These are phyloP conservation scores for Lactarius pseudohatsudake DNA, from an alignment of 768 basidiomycete genomes.

Conservation along the genomic window DNA sequence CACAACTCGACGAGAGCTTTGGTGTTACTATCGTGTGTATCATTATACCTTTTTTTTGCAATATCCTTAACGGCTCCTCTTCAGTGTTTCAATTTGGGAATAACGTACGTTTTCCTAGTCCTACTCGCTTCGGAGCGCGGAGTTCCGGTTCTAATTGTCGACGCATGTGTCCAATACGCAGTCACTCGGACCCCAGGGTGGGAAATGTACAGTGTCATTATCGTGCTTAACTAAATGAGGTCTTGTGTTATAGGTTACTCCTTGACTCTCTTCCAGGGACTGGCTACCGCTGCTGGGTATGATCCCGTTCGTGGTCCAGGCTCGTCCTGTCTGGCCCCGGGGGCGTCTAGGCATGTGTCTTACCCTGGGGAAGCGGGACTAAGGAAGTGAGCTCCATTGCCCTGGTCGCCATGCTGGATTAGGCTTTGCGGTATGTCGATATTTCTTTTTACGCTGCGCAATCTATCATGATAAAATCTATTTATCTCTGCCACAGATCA, in stretches of 20 bases:
- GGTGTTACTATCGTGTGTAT: slow-evolving; percentile 73
- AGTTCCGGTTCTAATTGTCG: slow-evolving; percentile 26
- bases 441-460: not conserved
- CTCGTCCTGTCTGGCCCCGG: slow-evolving; percentile 55
- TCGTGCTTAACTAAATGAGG: slow-evolving; percentile 8
- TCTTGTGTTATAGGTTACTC: slow-evolving; percentile 44
- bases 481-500: slow-evolving; percentile 43
- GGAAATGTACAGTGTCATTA: slow-evolving; percentile 6
- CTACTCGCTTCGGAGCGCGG: slow-evolving; percentile 4
- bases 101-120: slow-evolving; percentile 48
- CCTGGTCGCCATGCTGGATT: slow-evolving; percentile 70
- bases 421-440: slow-evolving; percentile 60
- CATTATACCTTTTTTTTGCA: not conserved
- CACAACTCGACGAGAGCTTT: slow-evolving; percentile 70
- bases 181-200: slow-evolving; percentile 60
- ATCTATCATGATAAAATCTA: not conserved
- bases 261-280: slow-evolving; percentile 69
- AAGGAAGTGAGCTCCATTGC: slow-evolving; percentile 74
- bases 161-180: slow-evolving; percentile 30
- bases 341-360: slow-evolving; percentile 68
- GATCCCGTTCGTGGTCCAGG: slow-evolving; percentile 69
- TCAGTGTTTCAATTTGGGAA: slow-evolving; percentile 81
- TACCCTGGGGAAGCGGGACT: slow-evolving; percentile 71
- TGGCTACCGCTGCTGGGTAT: slow-evolving; percentile 67
- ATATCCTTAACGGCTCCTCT: slow-evolving; percentile 9